phyloP scores from a whole-genome alignment of 1,284 basidiomycete genomes.

The Peniophora sp. region DNA sequence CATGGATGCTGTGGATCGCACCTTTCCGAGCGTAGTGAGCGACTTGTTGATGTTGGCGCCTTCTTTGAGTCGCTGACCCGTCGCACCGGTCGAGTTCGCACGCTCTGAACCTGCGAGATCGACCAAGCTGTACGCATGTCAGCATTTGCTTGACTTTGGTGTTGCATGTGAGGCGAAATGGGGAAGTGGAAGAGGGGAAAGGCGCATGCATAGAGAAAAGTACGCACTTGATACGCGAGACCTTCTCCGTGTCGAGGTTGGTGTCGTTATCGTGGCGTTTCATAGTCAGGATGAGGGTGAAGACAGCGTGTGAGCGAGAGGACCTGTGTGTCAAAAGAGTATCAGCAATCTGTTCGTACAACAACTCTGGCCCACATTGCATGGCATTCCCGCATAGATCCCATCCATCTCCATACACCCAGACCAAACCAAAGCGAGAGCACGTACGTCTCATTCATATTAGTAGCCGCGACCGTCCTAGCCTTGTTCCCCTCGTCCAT shows the following conservation, averaged over 20 bases:
- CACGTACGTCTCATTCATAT: constrained; percentile 96
- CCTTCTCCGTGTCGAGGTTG: constrained; percentile 90
- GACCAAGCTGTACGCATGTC: constrained; percentile 59
- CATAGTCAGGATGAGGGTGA: constrained; percentile 90
- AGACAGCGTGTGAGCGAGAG: constrained; percentile 95
- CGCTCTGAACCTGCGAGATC: constrained; percentile 97
- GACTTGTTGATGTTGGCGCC: constrained; percentile 98
- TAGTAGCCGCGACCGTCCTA: constrained; percentile 94
- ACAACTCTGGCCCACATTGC: too few species aligned
- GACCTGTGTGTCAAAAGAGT: constrained; percentile 41
- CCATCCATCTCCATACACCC: too few species aligned
- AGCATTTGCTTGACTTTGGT: too few species aligned
- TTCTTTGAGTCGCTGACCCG: constrained; percentile 89
- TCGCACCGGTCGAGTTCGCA: constrained; percentile 95
- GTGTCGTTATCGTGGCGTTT: constrained; percentile 78
- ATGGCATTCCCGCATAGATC: too few species aligned
- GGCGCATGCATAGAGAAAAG: too few species aligned
- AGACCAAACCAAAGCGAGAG: neutral
- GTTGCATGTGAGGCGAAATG: constrained; percentile 12
- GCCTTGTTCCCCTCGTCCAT: constrained; percentile 99
- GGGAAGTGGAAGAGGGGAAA: constrained; percentile 12
- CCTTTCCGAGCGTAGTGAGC: constrained; percentile 89
- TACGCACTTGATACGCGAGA: constrained; percentile 84
- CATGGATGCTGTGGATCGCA: too few species aligned
- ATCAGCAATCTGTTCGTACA: constrained; percentile 1